phyloP scores from a whole-genome alignment of 306 rosid genomes.

The Citrullus colocynthis region DNA sequence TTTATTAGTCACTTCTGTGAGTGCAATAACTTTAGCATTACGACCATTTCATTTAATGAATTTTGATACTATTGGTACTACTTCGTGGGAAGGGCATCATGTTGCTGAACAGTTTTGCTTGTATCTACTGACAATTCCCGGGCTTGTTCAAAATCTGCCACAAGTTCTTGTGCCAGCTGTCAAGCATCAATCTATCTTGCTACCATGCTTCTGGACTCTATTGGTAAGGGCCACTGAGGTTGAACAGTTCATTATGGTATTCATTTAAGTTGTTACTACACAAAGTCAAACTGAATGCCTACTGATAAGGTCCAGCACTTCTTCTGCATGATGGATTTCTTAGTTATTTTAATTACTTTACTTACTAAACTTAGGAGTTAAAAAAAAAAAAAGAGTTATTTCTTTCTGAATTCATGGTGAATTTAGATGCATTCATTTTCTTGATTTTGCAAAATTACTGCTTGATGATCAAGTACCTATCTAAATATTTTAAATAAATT shows the following conservation, averaged over 20 bases:
- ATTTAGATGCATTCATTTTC: not conserved
- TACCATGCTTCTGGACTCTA: slow-evolving; percentile 63
- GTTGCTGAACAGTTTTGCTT: slow-evolving; percentile 51
- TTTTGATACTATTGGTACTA: slow-evolving; percentile 24
- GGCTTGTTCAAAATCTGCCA: slow-evolving; percentile 64
- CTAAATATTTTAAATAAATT: not conserved
- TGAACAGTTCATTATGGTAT: slow-evolving; percentile 9
- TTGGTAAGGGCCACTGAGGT: slow-evolving; percentile 55
- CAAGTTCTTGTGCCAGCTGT: slow-evolving; percentile 66
- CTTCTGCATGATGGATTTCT: not conserved
- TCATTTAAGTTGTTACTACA: not conserved
- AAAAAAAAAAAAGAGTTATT: not conserved
- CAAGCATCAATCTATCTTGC: slow-evolving; percentile 68
- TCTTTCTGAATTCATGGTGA: not conserved
- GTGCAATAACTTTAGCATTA: slow-evolving; percentile 74
- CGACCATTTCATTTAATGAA: slow-evolving; percentile 55
- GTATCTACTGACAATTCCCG: slow-evolving; percentile 62
- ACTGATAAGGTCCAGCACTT: not conserved
- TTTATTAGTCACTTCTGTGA: slow-evolving; percentile 57
- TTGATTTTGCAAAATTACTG: not conserved
- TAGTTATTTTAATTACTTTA: not conserved
- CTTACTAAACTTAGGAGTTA: not conserved
- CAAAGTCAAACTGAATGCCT: not conserved
- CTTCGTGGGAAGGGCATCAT: slow-evolving; percentile 30
- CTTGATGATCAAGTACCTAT: not conserved